Conservation (phyloP, 345 rosid genomes). For the Balakata baccata region DNA sequence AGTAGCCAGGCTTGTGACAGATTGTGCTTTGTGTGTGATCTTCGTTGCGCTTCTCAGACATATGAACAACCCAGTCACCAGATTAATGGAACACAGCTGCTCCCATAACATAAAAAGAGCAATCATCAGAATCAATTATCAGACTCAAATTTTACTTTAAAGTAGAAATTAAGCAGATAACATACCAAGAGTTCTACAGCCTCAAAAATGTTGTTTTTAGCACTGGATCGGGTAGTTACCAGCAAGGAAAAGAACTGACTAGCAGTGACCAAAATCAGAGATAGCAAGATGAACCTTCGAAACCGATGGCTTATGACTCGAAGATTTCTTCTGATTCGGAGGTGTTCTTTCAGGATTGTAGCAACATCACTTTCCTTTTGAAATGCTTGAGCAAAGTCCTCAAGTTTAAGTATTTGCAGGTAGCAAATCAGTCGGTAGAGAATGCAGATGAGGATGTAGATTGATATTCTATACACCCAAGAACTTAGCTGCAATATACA, state of each 20-base stretch:
- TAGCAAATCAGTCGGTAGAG: conserved; percentile 62
- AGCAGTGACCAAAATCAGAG: conserved; percentile 63
- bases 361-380: conserved; percentile 65
- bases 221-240: conserved; percentile 49
- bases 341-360: conserved; percentile 59
- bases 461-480: conserved; percentile 74
- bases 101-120: not conserved
- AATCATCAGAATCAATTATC: not conserved
- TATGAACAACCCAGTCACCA: conserved; percentile 72
- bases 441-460: conserved; percentile 69
- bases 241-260: conserved; percentile 71
- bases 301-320: conserved; percentile 85
- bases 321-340: conserved; percentile 58
- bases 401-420: conserved; percentile 66
- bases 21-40: conserved; percentile 78
- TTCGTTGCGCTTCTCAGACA: conserved; percentile 93
- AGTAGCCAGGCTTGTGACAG: conserved; percentile 79
- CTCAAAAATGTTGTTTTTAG: conserved; percentile 62
- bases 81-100: conserved; percentile 78
- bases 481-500: conserved; percentile 73
- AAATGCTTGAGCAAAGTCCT: conserved; percentile 73
- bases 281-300: conserved; percentile 58
- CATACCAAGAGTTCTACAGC: conserved; percentile 74
- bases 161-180: not conserved
- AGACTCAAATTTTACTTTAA: not conserved